Percentiles rank a stretch among this genome's conserved stretches.
phyloP scores from a whole-genome alignment of 208 protist genomes.

The Leishmania martiniquensis region DNA sequence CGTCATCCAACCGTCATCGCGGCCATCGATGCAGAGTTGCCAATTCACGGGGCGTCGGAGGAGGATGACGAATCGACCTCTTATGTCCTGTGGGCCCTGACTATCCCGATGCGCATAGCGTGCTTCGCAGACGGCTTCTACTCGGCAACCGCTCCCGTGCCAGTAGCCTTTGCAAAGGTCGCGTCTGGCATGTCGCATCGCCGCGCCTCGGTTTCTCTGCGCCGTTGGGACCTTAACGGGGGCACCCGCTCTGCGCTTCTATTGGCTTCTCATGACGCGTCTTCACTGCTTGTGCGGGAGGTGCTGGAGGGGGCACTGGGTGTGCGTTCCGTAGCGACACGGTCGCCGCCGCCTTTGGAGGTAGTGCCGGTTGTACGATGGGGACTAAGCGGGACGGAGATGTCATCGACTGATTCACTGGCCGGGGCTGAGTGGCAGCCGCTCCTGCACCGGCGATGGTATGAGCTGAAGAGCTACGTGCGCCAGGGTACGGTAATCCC shows the following conservation, averaged over 20 bases:
- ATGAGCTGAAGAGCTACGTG: slow-evolving; percentile 59
- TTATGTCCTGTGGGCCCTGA: slow-evolving; percentile 32
- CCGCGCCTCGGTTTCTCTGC: slow-evolving; percentile 12
- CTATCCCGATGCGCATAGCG: slow-evolving; percentile 12
- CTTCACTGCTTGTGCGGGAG: neutral
- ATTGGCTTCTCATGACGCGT: slow-evolving; percentile 5
- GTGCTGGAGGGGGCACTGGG: slow-evolving; percentile 5
- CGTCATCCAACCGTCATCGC: slow-evolving; percentile 21
- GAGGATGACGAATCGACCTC: neutral
- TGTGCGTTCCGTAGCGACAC: neutral
- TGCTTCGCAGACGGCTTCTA: slow-evolving; percentile 36
- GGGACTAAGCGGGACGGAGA: slow-evolving; percentile 14
- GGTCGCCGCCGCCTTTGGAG: neutral
- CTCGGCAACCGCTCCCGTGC: slow-evolving; percentile 18
- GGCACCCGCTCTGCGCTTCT: slow-evolving; percentile 28
- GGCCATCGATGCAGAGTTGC: slow-evolving; percentile 19
- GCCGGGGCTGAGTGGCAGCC: slow-evolving; percentile 48
- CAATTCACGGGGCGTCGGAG: neutral
- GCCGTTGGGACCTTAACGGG: slow-evolving; percentile 34
- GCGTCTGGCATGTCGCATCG: neutral
- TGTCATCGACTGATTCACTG: slow-evolving; percentile 1
- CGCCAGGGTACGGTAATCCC: slow-evolving; percentile 42
- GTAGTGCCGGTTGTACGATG: slow-evolving; percentile 1
- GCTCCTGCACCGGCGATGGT: slow-evolving; percentile 67
- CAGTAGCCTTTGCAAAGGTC: slow-evolving; percentile 16